A percentile compares a stretch with the other conserved stretches of the same genome.
phyloP scores from a whole-genome alignment of 192 early-diverging fungal genomes.

The Chytriomyces confervae region DNA sequence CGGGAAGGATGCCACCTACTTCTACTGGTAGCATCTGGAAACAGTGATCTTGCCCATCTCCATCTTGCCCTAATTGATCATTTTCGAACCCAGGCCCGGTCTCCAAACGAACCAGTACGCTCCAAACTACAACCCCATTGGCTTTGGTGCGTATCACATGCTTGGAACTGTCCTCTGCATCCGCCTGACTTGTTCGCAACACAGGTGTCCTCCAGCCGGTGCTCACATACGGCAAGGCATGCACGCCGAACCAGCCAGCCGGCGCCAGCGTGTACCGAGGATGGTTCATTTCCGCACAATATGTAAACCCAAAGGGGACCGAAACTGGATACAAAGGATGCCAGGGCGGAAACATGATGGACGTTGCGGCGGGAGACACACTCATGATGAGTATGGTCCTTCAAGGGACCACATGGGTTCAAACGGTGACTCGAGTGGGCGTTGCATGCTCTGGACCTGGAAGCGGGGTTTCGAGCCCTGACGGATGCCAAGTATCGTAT shows the following conservation, averaged over 20 bases:
- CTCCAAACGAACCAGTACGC: constrained; percentile 9
- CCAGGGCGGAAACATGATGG: constrained; percentile 32
- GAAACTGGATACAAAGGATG: constrained; percentile 18
- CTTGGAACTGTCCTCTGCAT: not conserved
- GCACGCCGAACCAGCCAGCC: constrained; percentile 19
- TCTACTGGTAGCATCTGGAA: constrained; percentile 22
- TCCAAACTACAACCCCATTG: constrained; percentile 21
- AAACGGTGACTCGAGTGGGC: constrained; percentile 16
- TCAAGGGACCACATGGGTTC: constrained; percentile 21
- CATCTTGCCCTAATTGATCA: not conserved
- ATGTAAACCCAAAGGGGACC: constrained; percentile 18
- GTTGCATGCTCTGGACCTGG: constrained; percentile 23
- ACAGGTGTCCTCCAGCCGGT: constrained; percentile 25
- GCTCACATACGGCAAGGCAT: constrained; percentile 23
- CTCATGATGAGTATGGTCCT: constrained; percentile 17
- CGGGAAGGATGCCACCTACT: constrained; percentile 24
- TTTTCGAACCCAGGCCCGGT: constrained; percentile 4
- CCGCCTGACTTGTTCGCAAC: not conserved
- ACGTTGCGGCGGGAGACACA: constrained; percentile 17
- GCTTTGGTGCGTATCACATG: not conserved
- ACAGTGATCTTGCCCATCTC: not conserved
- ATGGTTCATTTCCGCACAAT: constrained; percentile 30
- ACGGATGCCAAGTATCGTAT: constrained; percentile 22
- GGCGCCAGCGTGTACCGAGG: constrained; percentile 24
- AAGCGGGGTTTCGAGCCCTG: not conserved